phyloP scores from a whole-genome alignment of 192 early-diverging fungal genomes.

The Tieghemiomyces parasiticus region DNA sequence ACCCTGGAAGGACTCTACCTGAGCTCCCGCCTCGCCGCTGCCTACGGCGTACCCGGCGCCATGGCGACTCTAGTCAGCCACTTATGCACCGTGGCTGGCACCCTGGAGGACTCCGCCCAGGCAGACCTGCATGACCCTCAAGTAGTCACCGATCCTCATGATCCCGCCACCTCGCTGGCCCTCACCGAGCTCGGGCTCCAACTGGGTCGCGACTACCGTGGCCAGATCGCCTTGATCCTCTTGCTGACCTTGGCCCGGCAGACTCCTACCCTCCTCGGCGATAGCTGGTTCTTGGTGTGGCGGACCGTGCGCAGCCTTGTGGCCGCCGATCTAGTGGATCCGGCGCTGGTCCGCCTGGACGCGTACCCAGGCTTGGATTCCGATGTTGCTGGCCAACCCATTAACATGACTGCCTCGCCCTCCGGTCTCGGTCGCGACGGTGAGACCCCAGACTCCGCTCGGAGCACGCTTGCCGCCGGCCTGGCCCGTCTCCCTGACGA shows the following conservation, averaged over 20 bases:
- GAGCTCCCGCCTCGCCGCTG: conserved; percentile 45
- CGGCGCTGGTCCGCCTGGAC: conserved; percentile 11
- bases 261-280: conserved; percentile 51
- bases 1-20: conserved; percentile 65
- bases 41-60: neutral
- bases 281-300: conserved; percentile 51
- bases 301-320: conserved; percentile 36
- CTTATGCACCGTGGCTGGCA: conserved; percentile 16
- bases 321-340: conserved; percentile 19
- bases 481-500: neutral
- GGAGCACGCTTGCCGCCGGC: neutral
- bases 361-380: conserved; percentile 13
- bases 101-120: conserved; percentile 16
- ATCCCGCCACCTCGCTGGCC: conserved; percentile 22
- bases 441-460: neutral
- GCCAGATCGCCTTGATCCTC: conserved; percentile 83
- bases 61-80: conserved; percentile 2
- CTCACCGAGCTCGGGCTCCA: conserved; percentile 57
- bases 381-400: conserved; percentile 26
- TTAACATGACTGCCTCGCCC: conserved; percentile 19
- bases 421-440: conserved; percentile 17
- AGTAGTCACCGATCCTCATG: conserved; percentile 14
- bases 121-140: conserved; percentile 20
- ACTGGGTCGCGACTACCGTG: conserved; percentile 77
- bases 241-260: conserved; percentile 42